Base-by-base conservation (phyloP, 106 monocot genomes). In the Chionographis japonica region DNA sequence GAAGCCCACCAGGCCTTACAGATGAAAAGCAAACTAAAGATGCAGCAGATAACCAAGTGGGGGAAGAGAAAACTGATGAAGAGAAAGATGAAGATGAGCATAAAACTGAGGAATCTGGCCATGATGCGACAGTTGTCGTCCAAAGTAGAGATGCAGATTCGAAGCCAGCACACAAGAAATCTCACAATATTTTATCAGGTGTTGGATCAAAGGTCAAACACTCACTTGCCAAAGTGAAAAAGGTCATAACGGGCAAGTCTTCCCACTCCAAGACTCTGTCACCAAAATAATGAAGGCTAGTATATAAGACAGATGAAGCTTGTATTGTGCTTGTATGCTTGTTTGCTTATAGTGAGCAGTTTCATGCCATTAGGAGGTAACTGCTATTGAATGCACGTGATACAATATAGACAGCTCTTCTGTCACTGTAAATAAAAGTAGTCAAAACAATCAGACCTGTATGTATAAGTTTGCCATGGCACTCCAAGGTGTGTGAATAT, bases 171-270 rank as follows among this genome's bases (percentile, higher is more conserved):
- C 79, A 80, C 39, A 90, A 90, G 75, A 90, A 90, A 65, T 81
- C 80, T 77, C 89, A 83, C 54, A 77, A 72, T 38, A 77, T 85
- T 39, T 71, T 90, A 61, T 83, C 83, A 52, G 85, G 90, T 54
- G 86, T 90, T 4, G 77, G 80, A 69, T 83, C 83, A 67, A 90
- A 90, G 72, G 83, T 90, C 64, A 90, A 86, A 52, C 83, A 83
- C 27, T 86, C 86, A 61, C 16, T 90, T 43, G 80, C 83, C 68
- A 90, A 90, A 70, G 90, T 90, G 41, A 90, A 80, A 80, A 86
- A 90, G 65, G 86, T 68, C 63, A 86, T 90, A 56, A 86, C 71
- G 69, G 86, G 90, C 41, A 90, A 90, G 43, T 80, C 85, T 70
- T 79, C 76, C 49, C 76, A 77, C 37, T 50, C 78, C 73, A 83